These are phyloP conservation scores for Melampsora americana DNA, from an alignment of 1,284 basidiomycete genomes.

Conservation along the genomic window DNA sequence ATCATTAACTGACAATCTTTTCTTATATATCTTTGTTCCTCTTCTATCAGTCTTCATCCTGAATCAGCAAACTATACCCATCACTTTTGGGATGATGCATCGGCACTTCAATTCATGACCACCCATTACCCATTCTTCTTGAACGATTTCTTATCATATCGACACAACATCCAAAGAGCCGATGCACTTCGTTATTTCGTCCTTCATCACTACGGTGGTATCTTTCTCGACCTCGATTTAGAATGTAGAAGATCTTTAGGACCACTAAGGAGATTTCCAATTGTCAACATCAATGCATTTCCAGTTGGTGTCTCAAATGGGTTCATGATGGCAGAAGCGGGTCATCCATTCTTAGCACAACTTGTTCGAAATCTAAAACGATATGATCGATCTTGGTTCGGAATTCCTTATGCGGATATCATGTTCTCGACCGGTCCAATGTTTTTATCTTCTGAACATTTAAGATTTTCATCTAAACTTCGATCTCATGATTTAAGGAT, in stretches of 20 bases:
- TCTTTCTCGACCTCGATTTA: constrained; percentile 45
- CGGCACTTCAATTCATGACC: constrained; percentile 40
- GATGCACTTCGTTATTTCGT: constrained; percentile 45
- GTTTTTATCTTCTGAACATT: constrained; percentile 45
- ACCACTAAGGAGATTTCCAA: constrained; percentile 32
- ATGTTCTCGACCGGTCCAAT: constrained; percentile 45
- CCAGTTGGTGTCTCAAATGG: constrained; percentile 46
- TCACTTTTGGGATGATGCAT: constrained; percentile 43
- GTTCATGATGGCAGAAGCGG: constrained; percentile 44
- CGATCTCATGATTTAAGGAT: constrained; percentile 26
- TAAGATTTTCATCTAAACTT: constrained; percentile 18
- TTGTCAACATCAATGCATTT: constrained; percentile 45
- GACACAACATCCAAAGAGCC: constrained; percentile 43
- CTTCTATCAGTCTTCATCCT: constrained; percentile 33
- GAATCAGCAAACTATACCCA: constrained; percentile 42
- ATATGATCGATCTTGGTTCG: constrained; percentile 42
- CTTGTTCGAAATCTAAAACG: constrained; percentile 31
- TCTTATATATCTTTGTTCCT: neutral
- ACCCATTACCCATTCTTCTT: constrained; percentile 41
- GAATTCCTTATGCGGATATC: constrained; percentile 41
- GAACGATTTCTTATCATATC: constrained; percentile 38
- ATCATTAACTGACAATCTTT: neutral
- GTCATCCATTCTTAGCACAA: constrained; percentile 44
- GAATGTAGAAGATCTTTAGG: constrained; percentile 42
- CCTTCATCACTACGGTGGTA: constrained; percentile 44